Conservation (phyloP, 129 eudicot genomes). For the Cynara cardunculus region DNA sequence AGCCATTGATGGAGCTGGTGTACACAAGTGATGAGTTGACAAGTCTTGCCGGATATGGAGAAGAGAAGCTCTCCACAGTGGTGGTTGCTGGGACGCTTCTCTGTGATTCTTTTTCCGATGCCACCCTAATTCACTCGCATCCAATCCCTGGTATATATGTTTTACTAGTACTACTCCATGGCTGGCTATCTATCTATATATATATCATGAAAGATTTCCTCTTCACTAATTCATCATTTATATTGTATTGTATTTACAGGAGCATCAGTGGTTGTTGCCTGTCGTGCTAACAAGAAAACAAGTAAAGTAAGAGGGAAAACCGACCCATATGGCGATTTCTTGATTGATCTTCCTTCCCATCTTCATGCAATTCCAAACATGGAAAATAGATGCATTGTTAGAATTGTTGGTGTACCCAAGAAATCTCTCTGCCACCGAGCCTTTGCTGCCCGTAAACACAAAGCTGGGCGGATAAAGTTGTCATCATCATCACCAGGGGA, state of each 20-base stretch:
- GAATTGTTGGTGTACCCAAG: slow-evolving; percentile 41
- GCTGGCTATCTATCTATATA: too few species aligned
- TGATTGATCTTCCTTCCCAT: slow-evolving; percentile 63
- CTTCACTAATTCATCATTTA: background rate
- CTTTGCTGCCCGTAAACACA: background rate
- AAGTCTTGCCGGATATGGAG: slow-evolving; percentile 61
- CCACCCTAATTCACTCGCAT: slow-evolving; percentile 8
- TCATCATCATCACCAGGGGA: background rate
- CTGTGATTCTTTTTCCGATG: slow-evolving; percentile 25
- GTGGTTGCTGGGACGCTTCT: slow-evolving; percentile 34
- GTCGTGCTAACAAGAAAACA: slow-evolving; percentile 30
- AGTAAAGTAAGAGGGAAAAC: slow-evolving; percentile 35
- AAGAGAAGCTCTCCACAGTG: slow-evolving; percentile 67
- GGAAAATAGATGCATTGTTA: slow-evolving; percentile 49
- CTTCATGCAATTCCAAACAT: slow-evolving; percentile 70
- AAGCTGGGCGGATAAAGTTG: background rate
- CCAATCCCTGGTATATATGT: slow-evolving; percentile 42
- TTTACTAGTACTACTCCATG: background rate
- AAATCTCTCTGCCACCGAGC: slow-evolving; percentile 23
- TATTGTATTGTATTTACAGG: slow-evolving; percentile 29
- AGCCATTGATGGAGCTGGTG: slow-evolving; percentile 30
- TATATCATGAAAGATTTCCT: background rate
- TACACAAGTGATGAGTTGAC: slow-evolving; percentile 33
- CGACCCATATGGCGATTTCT: slow-evolving; percentile 51
- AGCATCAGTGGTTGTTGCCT: slow-evolving; percentile 44